Evolutionary conservation across 192 early-diverging fungal species (phyloP).

Genomic region (Geosiphon pyriformis): DNA sequence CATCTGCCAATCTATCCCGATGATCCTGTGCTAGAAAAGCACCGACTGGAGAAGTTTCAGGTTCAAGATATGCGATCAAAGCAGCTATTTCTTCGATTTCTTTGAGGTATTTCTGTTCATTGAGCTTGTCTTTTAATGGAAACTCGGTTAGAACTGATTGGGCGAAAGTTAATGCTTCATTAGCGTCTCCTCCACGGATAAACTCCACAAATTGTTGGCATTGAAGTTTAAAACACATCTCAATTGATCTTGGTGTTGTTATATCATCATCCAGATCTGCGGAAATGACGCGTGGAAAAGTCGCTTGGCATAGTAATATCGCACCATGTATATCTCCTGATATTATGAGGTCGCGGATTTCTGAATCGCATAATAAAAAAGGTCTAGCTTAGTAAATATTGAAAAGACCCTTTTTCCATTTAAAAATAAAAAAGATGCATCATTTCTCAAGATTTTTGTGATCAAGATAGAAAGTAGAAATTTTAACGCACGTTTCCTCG

Average conservation of each 20-base stretch:
- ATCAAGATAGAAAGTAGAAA: no score
- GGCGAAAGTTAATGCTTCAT: slow-evolving; percentile 57
- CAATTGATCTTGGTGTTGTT: slow-evolving; percentile 38
- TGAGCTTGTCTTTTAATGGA: slow-evolving; percentile 22
- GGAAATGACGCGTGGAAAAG: slow-evolving; percentile 34
- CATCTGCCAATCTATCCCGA: slow-evolving; percentile 53
- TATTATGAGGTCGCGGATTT: slow-evolving; percentile 44
- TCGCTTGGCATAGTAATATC: slow-evolving; percentile 31
- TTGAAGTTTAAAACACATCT: slow-evolving; percentile 54
- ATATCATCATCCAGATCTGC: slow-evolving; percentile 28
- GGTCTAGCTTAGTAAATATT: neutral
- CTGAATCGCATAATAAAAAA: slow-evolving; percentile 25
- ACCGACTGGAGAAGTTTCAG: slow-evolving; percentile 48
- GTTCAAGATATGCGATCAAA: slow-evolving; percentile 60
- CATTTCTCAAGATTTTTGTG: neutral
- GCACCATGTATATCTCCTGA: slow-evolving; percentile 36
- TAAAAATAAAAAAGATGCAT: neutral
- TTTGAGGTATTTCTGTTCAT: slow-evolving; percentile 36
- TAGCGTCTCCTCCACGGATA: slow-evolving; percentile 36
- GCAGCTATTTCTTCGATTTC: slow-evolving; percentile 45
- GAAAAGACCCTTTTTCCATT: neutral
- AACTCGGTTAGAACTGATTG: slow-evolving; percentile 48
- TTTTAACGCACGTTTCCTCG: slow-evolving; percentile 32
- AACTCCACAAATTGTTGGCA: slow-evolving; percentile 65
- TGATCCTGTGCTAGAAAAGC: slow-evolving; percentile 46